phyloP scores from a whole-genome alignment of 345 rosid genomes.

The Lumnitzera littorea region DNA sequence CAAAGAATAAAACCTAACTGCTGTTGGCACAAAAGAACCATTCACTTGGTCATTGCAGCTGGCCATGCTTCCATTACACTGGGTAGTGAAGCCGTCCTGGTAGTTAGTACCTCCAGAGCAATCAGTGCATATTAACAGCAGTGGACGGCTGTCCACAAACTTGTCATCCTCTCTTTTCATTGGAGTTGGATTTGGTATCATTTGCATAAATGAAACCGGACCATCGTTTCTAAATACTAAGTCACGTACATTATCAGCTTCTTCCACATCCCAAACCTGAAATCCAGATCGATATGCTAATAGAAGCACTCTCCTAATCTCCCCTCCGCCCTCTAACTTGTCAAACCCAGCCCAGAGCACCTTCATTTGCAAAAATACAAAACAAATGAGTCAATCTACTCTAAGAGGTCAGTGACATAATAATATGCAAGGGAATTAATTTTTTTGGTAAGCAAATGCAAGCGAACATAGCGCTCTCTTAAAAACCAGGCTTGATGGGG shows the following conservation, averaged over 20 bases:
- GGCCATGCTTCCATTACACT: constrained; percentile 26
- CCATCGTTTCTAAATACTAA: constrained; percentile 76
- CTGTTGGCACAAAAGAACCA: constrained; percentile 36
- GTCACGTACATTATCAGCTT: constrained; percentile 65
- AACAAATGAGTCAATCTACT: constrained; percentile 3
- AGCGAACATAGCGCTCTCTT: too few relatives aligned
- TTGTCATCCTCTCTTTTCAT: constrained; percentile 35
- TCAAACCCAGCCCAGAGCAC: constrained; percentile 96
- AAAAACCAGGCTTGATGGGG: too few relatives aligned
- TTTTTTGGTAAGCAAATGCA: too few relatives aligned
- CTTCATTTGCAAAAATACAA: constrained; percentile 27
- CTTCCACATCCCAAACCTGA: constrained; percentile 98
- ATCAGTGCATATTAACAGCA: constrained; percentile 67
- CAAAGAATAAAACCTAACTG: constrained; percentile 68
- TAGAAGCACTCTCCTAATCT: constrained; percentile 54
- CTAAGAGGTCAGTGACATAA: neutral
- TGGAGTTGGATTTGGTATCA: constrained; percentile 55
- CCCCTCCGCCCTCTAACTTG: constrained; percentile 57
- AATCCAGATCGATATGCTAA: constrained; percentile 81
- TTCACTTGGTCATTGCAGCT: constrained; percentile 34
- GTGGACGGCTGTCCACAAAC: constrained; percentile 56
- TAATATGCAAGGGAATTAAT: too few relatives aligned
- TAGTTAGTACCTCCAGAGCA: constrained; percentile 32
- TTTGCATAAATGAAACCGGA: constrained; percentile 73
- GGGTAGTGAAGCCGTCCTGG: constrained; percentile 33